Percentiles rank a stretch among this genome's conserved stretches.
Evolutionary conservation across 2,329 filamentous ascomycete species (phyloP).

Genomic region (Teratosphaeria nubilosa): DNA sequence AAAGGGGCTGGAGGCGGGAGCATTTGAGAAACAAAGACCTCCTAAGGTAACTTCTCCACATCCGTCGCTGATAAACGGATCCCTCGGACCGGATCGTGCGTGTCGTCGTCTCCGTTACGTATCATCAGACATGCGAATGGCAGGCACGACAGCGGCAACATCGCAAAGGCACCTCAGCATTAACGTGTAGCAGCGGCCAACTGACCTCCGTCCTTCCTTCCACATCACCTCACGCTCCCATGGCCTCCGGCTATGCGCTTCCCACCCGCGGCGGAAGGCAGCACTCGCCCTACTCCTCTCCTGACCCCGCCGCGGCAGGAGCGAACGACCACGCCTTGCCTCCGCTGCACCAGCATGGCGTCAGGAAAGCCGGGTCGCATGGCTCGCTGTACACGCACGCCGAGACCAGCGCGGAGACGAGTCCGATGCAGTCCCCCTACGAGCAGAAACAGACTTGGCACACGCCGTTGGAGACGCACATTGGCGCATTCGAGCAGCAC

Average conservation of each 20-base stretch:
- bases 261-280: conserved; percentile 20
- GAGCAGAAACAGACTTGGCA: conserved; percentile 3
- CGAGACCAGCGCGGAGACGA: conserved; percentile 21
- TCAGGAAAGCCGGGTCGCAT: conserved; percentile 13
- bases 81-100: not conserved
- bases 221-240: not conserved
- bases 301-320: conserved; percentile 83
- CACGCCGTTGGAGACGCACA: conserved; percentile 13
- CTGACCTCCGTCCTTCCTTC: not conserved
- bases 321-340: conserved; percentile 47
- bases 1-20: no score
- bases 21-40: not conserved
- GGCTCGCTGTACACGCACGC: conserved; percentile 17
- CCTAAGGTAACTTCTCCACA: not conserved
- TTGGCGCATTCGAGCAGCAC: conserved; percentile 9
- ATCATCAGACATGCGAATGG: conserved; percentile 22
- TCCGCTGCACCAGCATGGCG: conserved; percentile 2
- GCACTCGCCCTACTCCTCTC: conserved; percentile 61
- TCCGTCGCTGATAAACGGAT: not conserved
- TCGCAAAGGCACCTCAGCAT: not conserved
- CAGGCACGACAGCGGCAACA: conserved; percentile 5
- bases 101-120: not conserved
- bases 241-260: conserved; percentile 33
- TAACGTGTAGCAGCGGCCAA: not conserved
- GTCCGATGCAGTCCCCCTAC: conserved; percentile 15